These are phyloP conservation scores for Plasmodium reichenowi DNA, from an alignment of 169 alveolate species.

Conservation along the genomic window DNA sequence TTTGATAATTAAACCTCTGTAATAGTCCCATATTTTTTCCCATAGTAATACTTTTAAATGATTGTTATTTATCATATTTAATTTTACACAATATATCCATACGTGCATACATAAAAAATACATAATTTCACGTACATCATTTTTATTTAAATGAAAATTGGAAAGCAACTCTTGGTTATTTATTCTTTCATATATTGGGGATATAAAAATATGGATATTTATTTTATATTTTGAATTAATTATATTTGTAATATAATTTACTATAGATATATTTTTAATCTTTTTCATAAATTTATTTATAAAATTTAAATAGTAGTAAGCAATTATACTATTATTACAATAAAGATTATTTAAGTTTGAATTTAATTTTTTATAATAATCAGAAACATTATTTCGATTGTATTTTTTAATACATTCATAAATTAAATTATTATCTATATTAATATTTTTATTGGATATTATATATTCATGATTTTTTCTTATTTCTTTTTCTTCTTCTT, in stretches of 20 bases:
- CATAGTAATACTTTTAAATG: slow-evolving; percentile 46
- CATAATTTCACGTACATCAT: slow-evolving; percentile 59
- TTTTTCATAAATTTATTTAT: slow-evolving; percentile 29
- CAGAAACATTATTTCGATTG: slow-evolving; percentile 40
- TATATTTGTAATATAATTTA: slow-evolving; percentile 48
- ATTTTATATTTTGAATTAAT: slow-evolving; percentile 19
- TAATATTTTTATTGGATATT: slow-evolving; percentile 29
- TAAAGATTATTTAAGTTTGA: slow-evolving; percentile 32
- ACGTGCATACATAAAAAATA: slow-evolving; percentile 72
- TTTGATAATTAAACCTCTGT: slow-evolving; percentile 67
- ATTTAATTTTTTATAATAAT: slow-evolving; percentile 50
- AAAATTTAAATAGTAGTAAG: slow-evolving; percentile 25
- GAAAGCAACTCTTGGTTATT: slow-evolving; percentile 40
- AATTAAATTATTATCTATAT: slow-evolving; percentile 42
- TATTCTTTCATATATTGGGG: slow-evolving; percentile 72
- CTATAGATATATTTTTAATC: slow-evolving; percentile 25
- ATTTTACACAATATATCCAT: slow-evolving; percentile 70
- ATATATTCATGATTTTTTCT: slow-evolving; percentile 32
- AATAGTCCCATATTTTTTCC: slow-evolving; percentile 76
- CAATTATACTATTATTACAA: slow-evolving; percentile 17
- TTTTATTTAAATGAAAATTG: slow-evolving; percentile 44
- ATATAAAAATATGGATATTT: slow-evolving; percentile 55
- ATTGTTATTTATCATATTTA: slow-evolving; percentile 51
- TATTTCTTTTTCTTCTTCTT: slow-evolving; percentile 54
- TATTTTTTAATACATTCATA: slow-evolving; percentile 65